Conservation (phyloP, 2,329 filamentous ascomycete species). For the Trichophyton mentagrophytes region DNA sequence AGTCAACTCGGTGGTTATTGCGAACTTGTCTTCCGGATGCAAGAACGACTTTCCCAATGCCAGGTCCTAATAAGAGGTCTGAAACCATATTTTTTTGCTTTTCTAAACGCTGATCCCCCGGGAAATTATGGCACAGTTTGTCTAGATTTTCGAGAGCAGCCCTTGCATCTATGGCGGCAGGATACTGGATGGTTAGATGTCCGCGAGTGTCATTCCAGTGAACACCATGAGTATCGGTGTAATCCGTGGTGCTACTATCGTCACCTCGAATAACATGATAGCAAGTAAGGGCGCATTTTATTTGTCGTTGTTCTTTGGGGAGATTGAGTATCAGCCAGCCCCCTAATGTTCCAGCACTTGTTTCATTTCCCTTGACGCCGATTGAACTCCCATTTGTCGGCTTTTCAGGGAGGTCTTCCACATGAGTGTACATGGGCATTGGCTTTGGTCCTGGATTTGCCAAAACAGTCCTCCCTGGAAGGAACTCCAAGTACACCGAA, state of each 20-base stretch:
- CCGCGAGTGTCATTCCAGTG: background rate
- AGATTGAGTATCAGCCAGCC: constrained; percentile 7
- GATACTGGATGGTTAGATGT: constrained; percentile 1
- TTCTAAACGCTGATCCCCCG: background rate
- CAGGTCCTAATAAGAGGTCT: background rate
- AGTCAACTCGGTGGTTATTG: background rate
- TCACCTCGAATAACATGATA: constrained; percentile 4
- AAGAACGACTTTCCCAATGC: constrained; percentile 1
- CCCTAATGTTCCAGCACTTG: constrained; percentile 3
- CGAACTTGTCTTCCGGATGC: background rate
- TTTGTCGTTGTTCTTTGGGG: background rate
- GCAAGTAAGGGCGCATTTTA: constrained; percentile 5
- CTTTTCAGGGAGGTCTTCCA: background rate
- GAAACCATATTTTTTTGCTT: background rate
- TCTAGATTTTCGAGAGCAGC: background rate
- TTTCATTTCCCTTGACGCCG: background rate
- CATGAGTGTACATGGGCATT: background rate
- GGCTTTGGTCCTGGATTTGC: background rate
- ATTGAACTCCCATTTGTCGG: constrained; percentile 7
- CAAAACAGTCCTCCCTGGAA: background rate
- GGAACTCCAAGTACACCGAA: background rate
- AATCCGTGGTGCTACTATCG: background rate
- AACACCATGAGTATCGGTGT: constrained; percentile 4
- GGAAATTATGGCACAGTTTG: background rate
- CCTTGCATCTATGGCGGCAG: background rate